Evolutionary conservation across 306 rosid species (phyloP).

Genomic region (peach (Prunus persica)): Prunus_persica_NCBIv2 NC_034015.1:17444001-17444500

Average conservation of each 20-base stretch:
- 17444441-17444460: conserved; percentile 96
- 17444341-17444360: conserved; percentile 90
- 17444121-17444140: conserved; percentile 73
- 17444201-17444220: not conserved
- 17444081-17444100: conserved; percentile 96
- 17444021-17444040: conserved; percentile 63
- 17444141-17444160: conserved; percentile 7
- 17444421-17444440: conserved; percentile 88
- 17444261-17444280: conserved; percentile 5
- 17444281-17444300: conserved; percentile 98
- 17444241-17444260: not conserved
- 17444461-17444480: conserved; percentile 80
- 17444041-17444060: conserved; percentile 97
- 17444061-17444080: conserved; percentile 98
- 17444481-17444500: not conserved
- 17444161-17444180: not conserved
- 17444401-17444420: conserved; percentile 97
- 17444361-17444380: conserved; percentile 85
- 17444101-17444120: conserved; percentile 87
- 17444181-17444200: not conserved
- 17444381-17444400: conserved; percentile 87
- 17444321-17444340: conserved; percentile 88
- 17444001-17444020: conserved; percentile 13
- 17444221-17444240: not conserved
- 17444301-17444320: conserved; percentile 99